phyloP scores from a whole-genome alignment of 1,284 basidiomycete genomes.

The Phlebopus sp. region DNA sequence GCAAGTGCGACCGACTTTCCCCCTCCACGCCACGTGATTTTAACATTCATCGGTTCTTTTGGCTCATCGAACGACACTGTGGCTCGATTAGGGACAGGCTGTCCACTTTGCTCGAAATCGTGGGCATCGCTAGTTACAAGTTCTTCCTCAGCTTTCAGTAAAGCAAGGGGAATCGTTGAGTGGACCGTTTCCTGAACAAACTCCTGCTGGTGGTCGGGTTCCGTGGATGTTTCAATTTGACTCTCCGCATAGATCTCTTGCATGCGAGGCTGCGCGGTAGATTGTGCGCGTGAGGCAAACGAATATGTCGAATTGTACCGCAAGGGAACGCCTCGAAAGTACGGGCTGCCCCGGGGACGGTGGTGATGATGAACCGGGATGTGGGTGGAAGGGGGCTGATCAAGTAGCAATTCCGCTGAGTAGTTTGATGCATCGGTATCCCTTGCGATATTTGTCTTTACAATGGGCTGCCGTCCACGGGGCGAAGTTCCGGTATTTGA shows the following conservation, averaged over 20 bases:
- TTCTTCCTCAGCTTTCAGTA: slow-evolving; percentile 41
- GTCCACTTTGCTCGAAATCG: slow-evolving; percentile 19
- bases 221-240: slow-evolving; percentile 22
- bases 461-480: slow-evolving; percentile 32
- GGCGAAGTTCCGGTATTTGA: slow-evolving; percentile 35
- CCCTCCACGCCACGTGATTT: slow-evolving; percentile 61
- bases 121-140: slow-evolving; percentile 21
- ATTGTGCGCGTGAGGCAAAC: slow-evolving; percentile 31
- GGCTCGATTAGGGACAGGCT: slow-evolving; percentile 12
- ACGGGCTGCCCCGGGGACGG: slow-evolving; percentile 31
- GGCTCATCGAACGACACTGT: slow-evolving; percentile 28
- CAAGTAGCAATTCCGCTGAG: slow-evolving; percentile 38
- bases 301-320: slow-evolving; percentile 39
- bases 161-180: slow-evolving; percentile 60
- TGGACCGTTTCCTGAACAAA: slow-evolving; percentile 57
- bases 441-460: slow-evolving; percentile 26
- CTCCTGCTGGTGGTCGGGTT: slow-evolving; percentile 25
- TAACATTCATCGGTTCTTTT: slow-evolving; percentile 47
- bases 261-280: slow-evolving; percentile 30
- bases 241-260: slow-evolving; percentile 34
- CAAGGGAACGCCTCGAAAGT: slow-evolving; percentile 29
- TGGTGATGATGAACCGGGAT: slow-evolving; percentile 38
- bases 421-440: slow-evolving; percentile 31
- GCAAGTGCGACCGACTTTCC: slow-evolving; percentile 62
- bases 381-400: slow-evolving; percentile 42